Conservation (phyloP, 2,329 filamentous ascomycete species). For the Tolypocladium ovalisporum region DNA sequence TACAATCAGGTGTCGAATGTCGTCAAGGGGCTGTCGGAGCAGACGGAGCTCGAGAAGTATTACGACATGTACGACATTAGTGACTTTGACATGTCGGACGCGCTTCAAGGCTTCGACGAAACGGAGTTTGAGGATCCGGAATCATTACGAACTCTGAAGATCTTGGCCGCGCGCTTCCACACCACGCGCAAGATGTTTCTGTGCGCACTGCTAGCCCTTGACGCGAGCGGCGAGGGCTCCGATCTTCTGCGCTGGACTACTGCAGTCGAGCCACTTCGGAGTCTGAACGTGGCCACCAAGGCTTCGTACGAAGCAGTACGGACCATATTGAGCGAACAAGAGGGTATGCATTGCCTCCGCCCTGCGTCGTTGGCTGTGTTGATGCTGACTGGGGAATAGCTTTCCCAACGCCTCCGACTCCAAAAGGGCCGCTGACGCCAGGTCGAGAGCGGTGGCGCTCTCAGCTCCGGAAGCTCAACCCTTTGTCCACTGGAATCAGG, state of each 20-base stretch:
- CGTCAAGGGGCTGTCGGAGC: slow-evolving; percentile 64
- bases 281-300: slow-evolving; percentile 49
- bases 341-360: slow-evolving; percentile 43
- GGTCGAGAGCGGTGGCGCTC: slow-evolving; percentile 75
- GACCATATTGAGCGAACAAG: slow-evolving; percentile 64
- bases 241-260: slow-evolving; percentile 72
- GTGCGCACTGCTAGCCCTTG: slow-evolving; percentile 79
- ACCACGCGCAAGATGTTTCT: slow-evolving; percentile 75
- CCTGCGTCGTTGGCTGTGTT: background rate
- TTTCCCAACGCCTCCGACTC: slow-evolving; percentile 42
- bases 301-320: slow-evolving; percentile 55
- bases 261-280: slow-evolving; percentile 64
- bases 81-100: slow-evolving; percentile 59
- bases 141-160: slow-evolving; percentile 70
- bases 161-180: slow-evolving; percentile 69
- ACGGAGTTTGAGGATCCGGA: slow-evolving; percentile 65
- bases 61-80: slow-evolving; percentile 81
- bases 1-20: slow-evolving; percentile 60
- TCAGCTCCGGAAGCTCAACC: slow-evolving; percentile 79
- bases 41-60: slow-evolving; percentile 80
- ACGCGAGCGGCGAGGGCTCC: slow-evolving; percentile 65
- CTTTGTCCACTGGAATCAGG: slow-evolving; percentile 80
- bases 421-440: slow-evolving; percentile 54
- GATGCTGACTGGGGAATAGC: slow-evolving; percentile 20
- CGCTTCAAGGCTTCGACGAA: slow-evolving; percentile 53